A percentile compares a stretch with the other conserved stretches of the same genome.
Evolutionary conservation across 768 basidiomycete species (phyloP).

Genomic region (Leccinellum rugosiceps): DNA sequence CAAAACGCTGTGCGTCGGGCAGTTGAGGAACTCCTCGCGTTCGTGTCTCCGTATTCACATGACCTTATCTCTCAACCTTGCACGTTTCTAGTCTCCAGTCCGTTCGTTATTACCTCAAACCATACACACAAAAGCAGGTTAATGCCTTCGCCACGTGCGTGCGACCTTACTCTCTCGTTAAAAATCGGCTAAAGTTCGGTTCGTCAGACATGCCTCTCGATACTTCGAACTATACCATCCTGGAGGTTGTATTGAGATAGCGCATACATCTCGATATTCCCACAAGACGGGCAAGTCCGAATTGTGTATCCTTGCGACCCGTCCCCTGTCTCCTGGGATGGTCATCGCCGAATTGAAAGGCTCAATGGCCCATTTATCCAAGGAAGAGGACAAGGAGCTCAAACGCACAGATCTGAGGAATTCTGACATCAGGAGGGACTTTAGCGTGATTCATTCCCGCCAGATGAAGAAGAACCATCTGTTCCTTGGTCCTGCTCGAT

Average conservation of each 20-base stretch:
- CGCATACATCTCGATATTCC: constrained; percentile 84
- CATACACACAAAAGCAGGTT: constrained; percentile 78
- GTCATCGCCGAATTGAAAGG: constrained; percentile 87
- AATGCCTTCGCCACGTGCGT: constrained; percentile 92
- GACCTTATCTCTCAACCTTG: constrained; percentile 10
- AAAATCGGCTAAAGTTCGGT: constrained; percentile 25
- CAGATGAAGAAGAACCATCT: constrained; percentile 91
- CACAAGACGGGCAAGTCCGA: constrained; percentile 88
- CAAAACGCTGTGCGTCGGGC: constrained; percentile 63
- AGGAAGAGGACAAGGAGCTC: constrained; percentile 82
- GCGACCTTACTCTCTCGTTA: constrained; percentile 23
- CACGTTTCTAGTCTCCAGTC: constrained; percentile 54
- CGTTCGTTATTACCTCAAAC: constrained; percentile 74
- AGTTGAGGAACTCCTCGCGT: constrained; percentile 78
- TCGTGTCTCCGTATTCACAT: constrained; percentile 34
- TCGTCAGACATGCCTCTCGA: constrained; percentile 74
- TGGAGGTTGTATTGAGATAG: constrained; percentile 80
- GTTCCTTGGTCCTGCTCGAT: constrained; percentile 87
- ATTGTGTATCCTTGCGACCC: constrained; percentile 82
- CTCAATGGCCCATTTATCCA: constrained; percentile 84
- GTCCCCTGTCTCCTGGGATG: constrained; percentile 58
- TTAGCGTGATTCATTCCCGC: constrained; percentile 88
- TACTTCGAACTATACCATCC: constrained; percentile 88
- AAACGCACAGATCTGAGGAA: constrained; percentile 73
- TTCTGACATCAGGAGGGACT: constrained; percentile 77